Percentiles rank a stretch among this genome's conserved stretches.
These are phyloP conservation scores for Flaveria robusta DNA, from an alignment of 129 eudicot genomes.

Conservation along the genomic window DNA sequence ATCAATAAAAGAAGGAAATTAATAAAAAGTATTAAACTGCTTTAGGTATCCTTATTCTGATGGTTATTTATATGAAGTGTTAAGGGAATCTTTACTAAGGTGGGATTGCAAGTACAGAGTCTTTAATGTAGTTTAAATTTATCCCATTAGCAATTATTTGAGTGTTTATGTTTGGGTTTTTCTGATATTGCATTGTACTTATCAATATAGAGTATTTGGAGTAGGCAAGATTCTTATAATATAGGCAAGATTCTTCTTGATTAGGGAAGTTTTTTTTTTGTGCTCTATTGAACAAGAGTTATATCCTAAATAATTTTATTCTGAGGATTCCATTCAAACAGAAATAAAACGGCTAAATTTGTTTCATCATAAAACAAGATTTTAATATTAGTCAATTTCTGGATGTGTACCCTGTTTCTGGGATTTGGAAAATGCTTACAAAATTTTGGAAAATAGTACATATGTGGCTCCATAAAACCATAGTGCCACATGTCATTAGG, in stretches of 20 bases:
- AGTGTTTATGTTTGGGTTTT: background rate
- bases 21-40: background rate
- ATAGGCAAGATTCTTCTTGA: background rate
- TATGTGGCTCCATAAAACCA: background rate
- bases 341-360: background rate
- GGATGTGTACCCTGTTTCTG: background rate
- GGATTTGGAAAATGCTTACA: background rate
- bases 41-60: background rate
- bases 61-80: background rate
- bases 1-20: background rate
- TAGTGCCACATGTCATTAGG: constrained; percentile 16
- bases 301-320: background rate
- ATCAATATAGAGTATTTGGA: background rate
- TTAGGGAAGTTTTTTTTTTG: background rate
- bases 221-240: background rate
- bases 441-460: background rate
- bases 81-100: background rate
- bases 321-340: background rate
- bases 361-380: background rate
- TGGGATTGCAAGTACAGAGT: background rate
- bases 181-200: background rate
- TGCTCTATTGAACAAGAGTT: background rate
- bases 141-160: background rate
- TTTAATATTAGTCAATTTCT: background rate
- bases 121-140: background rate